These are phyloP conservation scores for Domatiomyces catenatus DNA, from an alignment of 2,329 filamentous ascomycete genomes.

Conservation along the genomic window DNA sequence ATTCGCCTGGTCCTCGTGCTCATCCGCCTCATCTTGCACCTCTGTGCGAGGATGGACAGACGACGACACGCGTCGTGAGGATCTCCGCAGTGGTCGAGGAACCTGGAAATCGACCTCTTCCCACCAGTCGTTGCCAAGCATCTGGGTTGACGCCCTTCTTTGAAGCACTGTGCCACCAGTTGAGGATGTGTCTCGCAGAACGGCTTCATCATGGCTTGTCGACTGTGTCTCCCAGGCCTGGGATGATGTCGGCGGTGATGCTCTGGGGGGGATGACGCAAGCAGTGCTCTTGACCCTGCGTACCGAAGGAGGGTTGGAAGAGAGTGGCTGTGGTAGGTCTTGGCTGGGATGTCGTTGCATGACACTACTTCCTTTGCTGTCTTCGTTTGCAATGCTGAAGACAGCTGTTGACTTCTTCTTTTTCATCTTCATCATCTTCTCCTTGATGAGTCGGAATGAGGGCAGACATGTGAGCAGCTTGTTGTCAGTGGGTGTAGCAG, in stretches of 20 bases:
- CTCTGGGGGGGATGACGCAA: not conserved
- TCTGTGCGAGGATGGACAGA: not conserved
- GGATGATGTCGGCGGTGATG: not conserved
- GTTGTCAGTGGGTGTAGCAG: not conserved
- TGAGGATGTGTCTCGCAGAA: not conserved
- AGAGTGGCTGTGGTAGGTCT: not conserved
- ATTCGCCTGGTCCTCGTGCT: not conserved
- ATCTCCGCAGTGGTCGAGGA: not conserved
- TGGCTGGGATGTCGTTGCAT: not conserved
- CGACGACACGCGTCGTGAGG: not conserved
- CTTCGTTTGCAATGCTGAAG: not conserved
- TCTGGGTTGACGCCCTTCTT: not conserved
- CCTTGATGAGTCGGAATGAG: not conserved
- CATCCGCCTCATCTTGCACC: not conserved
- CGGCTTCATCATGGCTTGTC: not conserved
- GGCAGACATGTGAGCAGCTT: not conserved
- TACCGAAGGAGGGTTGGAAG: not conserved
- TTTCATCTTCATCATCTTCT: not conserved
- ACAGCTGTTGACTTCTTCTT: not conserved
- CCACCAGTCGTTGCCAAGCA: not conserved
- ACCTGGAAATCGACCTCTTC: not conserved
- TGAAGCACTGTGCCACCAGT: not conserved
- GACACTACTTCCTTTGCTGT: not conserved
- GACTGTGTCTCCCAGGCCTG: not conserved
- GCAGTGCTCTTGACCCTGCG: not conserved